phyloP scores from a whole-genome alignment of 345 rosid species.

The Nasturtium officinale region DNA sequence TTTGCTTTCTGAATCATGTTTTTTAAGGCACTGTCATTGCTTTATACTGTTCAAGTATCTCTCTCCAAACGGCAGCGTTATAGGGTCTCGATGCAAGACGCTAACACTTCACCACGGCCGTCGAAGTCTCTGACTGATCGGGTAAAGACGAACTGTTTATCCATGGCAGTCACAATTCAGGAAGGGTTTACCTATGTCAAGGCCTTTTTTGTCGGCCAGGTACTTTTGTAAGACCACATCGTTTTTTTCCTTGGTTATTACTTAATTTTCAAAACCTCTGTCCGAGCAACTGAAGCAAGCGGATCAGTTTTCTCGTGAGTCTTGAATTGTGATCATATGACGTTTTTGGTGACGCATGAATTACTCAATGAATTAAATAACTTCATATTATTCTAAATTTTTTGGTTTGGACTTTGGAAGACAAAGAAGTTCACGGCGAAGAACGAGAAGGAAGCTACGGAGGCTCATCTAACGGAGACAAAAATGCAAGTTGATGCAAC shows the following conservation, averaged over 20 bases:
- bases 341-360: conserved; percentile 19
- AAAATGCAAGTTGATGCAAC: conserved; percentile 70
- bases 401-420: conserved; percentile 33
- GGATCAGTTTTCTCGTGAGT: neutral
- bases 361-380: neutral
- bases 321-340: conserved; percentile 17
- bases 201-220: conserved; percentile 53
- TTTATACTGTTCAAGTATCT: neutral
- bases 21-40: neutral
- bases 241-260: neutral
- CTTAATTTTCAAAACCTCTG: neutral
- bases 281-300: neutral
- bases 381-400: neutral
- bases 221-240: conserved; percentile 8
- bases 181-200: conserved; percentile 56
- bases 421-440: conserved; percentile 58
- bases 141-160: conserved; percentile 47
- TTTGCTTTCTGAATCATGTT: conserved; percentile 29
- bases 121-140: conserved; percentile 40
- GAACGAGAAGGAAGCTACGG: conserved; percentile 62
- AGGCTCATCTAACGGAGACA: conserved; percentile 50
- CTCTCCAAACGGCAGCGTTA: conserved; percentile 1
- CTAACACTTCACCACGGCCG: conserved; percentile 1
- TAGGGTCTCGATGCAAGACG: conserved; percentile 9
- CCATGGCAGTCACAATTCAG: conserved; percentile 49